Evolutionary conservation across 805 yeast genomes (phyloP).

Genomic region (Hagleromyces aurorensis): DNA sequence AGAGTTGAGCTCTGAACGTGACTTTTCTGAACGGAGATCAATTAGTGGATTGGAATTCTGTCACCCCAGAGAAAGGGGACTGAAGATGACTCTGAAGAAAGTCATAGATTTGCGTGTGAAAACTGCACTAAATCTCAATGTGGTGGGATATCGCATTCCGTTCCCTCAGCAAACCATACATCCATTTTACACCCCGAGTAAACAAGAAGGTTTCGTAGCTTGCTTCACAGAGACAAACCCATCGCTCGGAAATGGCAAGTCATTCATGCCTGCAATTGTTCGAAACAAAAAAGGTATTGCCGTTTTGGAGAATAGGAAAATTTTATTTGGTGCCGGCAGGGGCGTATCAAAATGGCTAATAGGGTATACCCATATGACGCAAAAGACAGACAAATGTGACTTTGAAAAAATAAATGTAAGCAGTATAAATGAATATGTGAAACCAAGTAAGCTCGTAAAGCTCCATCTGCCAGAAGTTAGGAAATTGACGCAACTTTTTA

Average conservation of each 20-base stretch:
- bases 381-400: background rate
- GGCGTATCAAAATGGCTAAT: constrained; percentile 19
- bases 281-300: constrained; percentile 4
- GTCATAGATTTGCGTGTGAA: too few relatives aligned
- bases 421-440: constrained; percentile 4
- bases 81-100: too few relatives aligned
- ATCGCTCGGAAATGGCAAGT: constrained; percentile 14
- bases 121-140: background rate
- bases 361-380: constrained; percentile 3
- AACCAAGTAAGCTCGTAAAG: constrained; percentile 10
- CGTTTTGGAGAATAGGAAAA: constrained; percentile 7
- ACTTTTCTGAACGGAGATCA: too few relatives aligned
- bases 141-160: constrained; percentile 6
- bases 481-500: constrained; percentile 8
- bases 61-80: too few relatives aligned
- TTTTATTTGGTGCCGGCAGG: constrained; percentile 12
- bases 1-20: too few relatives aligned
- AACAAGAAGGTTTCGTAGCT: constrained; percentile 17
- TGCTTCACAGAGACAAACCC: constrained; percentile 18
- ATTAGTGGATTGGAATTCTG: too few relatives aligned
- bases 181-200: constrained; percentile 23
- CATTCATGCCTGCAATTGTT: constrained; percentile 14
- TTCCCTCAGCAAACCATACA: constrained; percentile 15
- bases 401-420: constrained; percentile 4
- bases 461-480: constrained; percentile 6